These are phyloP conservation scores for Aspergillus ellipticus DNA, from an alignment of 495 filamentous ascomycete species.

Conservation along the genomic window DNA sequence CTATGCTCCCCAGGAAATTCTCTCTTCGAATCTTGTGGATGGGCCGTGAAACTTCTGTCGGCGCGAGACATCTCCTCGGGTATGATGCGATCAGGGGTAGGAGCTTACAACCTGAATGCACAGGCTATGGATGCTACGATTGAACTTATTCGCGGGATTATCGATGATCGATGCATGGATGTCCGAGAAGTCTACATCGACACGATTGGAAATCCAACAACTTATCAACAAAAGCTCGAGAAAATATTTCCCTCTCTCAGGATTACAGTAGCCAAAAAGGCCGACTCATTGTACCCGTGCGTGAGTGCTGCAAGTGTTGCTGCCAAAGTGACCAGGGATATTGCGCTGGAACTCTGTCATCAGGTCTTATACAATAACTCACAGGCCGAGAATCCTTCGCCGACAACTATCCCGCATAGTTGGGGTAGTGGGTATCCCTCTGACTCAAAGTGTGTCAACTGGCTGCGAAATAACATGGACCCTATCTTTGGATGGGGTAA, in stretches of 20 bases:
- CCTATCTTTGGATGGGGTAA: conserved; percentile 92
- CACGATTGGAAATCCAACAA: conserved; percentile 77
- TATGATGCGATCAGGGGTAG: conserved; percentile 64
- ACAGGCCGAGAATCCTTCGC: conserved; percentile 4
- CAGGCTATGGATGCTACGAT: conserved; percentile 95
- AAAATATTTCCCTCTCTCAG: conserved; percentile 72
- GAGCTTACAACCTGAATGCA: conserved; percentile 89
- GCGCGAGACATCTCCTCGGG: conserved; percentile 77
- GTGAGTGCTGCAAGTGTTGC: conserved; percentile 91
- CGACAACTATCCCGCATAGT: conserved; percentile 27
- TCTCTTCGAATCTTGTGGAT: conserved; percentile 69
- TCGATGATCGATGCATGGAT: conserved; percentile 68
- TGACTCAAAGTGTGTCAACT: conserved; percentile 73
- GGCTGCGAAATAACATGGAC: conserved; percentile 84
- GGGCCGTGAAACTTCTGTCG: conserved; percentile 76
- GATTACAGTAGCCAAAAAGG: conserved; percentile 94
- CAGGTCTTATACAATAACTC: conserved; percentile 36
- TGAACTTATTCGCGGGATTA: conserved; percentile 71
- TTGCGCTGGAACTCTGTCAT: conserved; percentile 74
- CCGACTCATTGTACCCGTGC: conserved; percentile 87
- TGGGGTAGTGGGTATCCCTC: conserved; percentile 96
- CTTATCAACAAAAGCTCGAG: conserved; percentile 82
- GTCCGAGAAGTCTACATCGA: conserved; percentile 90
- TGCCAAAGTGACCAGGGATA: conserved; percentile 93
- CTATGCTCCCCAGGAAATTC: conserved; percentile 65